Base-by-base conservation (phyloP, 768 basidiomycete genomes). In the Kwoniella dejecticola region DNA sequence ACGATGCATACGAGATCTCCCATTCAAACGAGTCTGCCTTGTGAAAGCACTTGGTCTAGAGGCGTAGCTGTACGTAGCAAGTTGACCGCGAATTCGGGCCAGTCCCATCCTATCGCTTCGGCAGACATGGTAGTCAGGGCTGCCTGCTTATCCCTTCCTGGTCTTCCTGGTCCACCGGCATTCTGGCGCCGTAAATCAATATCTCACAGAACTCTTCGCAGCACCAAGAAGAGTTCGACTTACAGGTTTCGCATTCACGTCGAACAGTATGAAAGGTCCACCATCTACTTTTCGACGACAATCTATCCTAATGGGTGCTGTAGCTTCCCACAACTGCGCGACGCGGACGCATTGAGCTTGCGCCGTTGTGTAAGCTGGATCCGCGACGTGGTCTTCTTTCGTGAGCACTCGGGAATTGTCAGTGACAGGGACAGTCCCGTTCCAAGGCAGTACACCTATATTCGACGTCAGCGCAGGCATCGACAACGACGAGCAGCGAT, bases 181-280 rank as follows among this genome's bases (percentile, higher is more conserved):
- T 77, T 77, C 76, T 77, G n/a, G n/a, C n/a, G n/a, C n/a, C n/a
- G n/a, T n/a, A n/a, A n/a, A n/a, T n/a, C n/a, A n/a, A n/a, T n/a
- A n/a, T n/a, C n/a, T n/a, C n/a, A n/a, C n/a, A n/a, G n/a, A n/a
- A n/a, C n/a, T n/a, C n/a, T n/a, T n/a, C n/a, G n/a, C n/a, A n/a
- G n/a, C n/a, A n/a, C n/a, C 17, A 12, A 36, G 31, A 13, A 10
- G n/a, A n/a, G n/a, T n/a, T 11, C 2, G n/a, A 69, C 74, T 57
- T 31, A 77, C 75, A 4, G 76, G 76, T 57, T 77, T 77, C 56
- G 71, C 62, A 55, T 77, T 77, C 21, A 77, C 65, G 56, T 75
- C 76, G 26, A 77, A 77, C 13, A 75, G 54, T 12, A 66, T 49
- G 38, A 73, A 71, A 1, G 47, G 33, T n/a, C 57, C 62, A 3